These are phyloP conservation scores for Xylaria arbuscula DNA, from an alignment of 2,329 filamentous ascomycete species.

Conservation along the genomic window DNA sequence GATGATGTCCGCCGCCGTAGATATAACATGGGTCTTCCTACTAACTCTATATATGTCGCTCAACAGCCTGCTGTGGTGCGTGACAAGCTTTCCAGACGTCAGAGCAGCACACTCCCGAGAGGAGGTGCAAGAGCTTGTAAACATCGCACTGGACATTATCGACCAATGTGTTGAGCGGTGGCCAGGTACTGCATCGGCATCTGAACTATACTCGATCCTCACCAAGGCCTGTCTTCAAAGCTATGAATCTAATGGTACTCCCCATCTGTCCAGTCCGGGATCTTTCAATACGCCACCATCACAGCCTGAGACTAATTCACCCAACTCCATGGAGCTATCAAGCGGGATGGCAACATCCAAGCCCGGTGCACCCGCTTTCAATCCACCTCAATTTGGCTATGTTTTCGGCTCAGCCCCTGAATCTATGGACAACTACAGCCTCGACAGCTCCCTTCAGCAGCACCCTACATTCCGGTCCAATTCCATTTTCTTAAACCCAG, in stretches of 20 bases:
- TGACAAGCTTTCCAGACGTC: slow-evolving; percentile 83
- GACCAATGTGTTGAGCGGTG: slow-evolving; percentile 85
- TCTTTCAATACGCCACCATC: slow-evolving; percentile 59
- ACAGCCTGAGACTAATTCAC: slow-evolving; percentile 61
- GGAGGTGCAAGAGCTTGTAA: slow-evolving; percentile 80
- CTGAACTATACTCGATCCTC: slow-evolving; percentile 87
- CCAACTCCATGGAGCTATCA: slow-evolving; percentile 56
- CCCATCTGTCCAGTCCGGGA: slow-evolving; percentile 50
- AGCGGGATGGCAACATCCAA: slow-evolving; percentile 51
- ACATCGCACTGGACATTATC: slow-evolving; percentile 81
- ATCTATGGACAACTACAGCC: slow-evolving; percentile 60
- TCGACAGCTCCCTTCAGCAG: slow-evolving; percentile 56
- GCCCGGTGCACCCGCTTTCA: slow-evolving; percentile 54
- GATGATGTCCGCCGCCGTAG: slow-evolving; percentile 78
- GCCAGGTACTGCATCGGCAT: slow-evolving; percentile 88
- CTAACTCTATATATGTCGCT: slow-evolving; percentile 90
- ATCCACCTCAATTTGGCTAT: slow-evolving; percentile 67
- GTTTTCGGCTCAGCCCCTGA: slow-evolving; percentile 68
- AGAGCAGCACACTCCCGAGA: slow-evolving; percentile 77
- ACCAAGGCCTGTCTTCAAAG: slow-evolving; percentile 87
- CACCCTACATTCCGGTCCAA: slow-evolving; percentile 72
- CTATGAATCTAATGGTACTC: slow-evolving; percentile 72
- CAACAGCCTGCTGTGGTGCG: slow-evolving; percentile 90
- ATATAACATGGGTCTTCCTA: slow-evolving; percentile 94
- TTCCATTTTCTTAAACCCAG: slow-evolving; percentile 72